Evolutionary conservation across 2,329 filamentous ascomycete species (phyloP).

Genomic region (Pyrenochaeta sp.): DNA sequence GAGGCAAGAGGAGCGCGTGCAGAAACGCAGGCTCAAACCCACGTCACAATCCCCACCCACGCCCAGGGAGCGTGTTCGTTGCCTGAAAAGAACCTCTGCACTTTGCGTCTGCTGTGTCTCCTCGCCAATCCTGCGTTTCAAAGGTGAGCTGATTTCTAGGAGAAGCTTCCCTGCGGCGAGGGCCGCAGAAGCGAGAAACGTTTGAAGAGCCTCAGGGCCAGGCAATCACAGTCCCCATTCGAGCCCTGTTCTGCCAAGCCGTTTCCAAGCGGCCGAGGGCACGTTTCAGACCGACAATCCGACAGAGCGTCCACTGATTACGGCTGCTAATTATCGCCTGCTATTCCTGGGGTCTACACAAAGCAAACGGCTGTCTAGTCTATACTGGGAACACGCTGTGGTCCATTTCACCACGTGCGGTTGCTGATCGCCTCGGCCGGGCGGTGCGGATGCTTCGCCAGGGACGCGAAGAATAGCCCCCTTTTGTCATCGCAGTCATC

Average conservation of each 20-base stretch:
- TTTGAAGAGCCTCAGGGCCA: slow-evolving; percentile 12
- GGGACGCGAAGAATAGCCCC: too few species aligned
- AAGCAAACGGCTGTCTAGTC: too few species aligned
- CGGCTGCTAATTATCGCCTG: not conserved
- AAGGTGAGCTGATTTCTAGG: slow-evolving; percentile 20
- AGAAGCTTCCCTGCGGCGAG: slow-evolving; percentile 7
- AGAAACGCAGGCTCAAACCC: slow-evolving; percentile 18
- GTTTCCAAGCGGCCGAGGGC: slow-evolving; percentile 8
- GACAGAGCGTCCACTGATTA: not conserved
- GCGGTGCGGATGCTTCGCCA: too few species aligned
- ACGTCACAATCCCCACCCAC: too few species aligned
- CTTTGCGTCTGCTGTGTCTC: too few species aligned
- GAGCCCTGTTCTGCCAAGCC: slow-evolving; percentile 11
- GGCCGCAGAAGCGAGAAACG: slow-evolving; percentile 9
- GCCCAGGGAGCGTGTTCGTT: too few species aligned
- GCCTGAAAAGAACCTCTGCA: too few species aligned
- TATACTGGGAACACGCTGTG: too few species aligned
- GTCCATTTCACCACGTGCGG: too few species aligned
- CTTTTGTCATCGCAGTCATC: too few species aligned
- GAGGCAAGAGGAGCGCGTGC: slow-evolving; percentile 1
- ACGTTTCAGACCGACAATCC: not conserved
- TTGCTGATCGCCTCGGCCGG: too few species aligned
- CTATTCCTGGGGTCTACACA: too few species aligned
- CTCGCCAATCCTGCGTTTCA: slow-evolving; percentile 14
- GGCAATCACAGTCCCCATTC: slow-evolving; percentile 2